These are phyloP conservation scores for Carex pumila DNA, from an alignment of 176 grass and related monocot species.

Conservation along the genomic window DNA sequence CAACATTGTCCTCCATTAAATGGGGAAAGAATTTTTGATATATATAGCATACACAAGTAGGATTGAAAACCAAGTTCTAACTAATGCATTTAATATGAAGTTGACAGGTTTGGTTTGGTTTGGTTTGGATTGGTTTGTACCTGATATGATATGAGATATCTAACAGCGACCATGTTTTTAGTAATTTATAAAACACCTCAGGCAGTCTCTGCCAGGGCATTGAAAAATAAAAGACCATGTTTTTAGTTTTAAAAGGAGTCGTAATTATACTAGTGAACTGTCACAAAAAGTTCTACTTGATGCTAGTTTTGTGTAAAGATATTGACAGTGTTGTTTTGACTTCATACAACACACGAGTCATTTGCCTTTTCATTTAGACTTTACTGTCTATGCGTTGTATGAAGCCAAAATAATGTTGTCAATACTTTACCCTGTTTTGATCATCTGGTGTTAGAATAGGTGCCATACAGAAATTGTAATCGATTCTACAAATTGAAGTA, in stretches of 20 bases:
- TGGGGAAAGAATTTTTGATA: not conserved
- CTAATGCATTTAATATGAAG: constrained; percentile 2
- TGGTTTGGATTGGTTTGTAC: not conserved
- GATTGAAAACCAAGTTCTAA: not conserved
- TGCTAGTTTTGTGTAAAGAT: not conserved
- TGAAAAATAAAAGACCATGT: not conserved
- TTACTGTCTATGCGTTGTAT: no score
- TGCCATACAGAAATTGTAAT: not conserved
- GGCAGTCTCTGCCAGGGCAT: no score
- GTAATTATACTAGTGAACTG: not conserved
- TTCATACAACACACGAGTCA: no score
- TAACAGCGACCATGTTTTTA: not conserved
- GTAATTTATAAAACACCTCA: no score
- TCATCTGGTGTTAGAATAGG: not conserved
- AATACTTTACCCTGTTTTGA: not conserved
- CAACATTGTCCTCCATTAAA: not conserved
- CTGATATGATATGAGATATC: not conserved
- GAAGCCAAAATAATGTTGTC: no score
- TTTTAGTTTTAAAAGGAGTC: not conserved
- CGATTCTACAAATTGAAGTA: not conserved
- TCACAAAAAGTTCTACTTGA: not conserved
- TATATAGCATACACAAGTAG: not conserved
- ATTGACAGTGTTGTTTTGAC: no score
- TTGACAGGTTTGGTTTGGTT: not conserved
- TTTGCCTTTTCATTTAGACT: no score